Evolutionary conservation across 345 rosid genomes (phyloP), one percentile per base, ranked within the genome.

Genomic region (Limnanthes douglasii): DNA sequence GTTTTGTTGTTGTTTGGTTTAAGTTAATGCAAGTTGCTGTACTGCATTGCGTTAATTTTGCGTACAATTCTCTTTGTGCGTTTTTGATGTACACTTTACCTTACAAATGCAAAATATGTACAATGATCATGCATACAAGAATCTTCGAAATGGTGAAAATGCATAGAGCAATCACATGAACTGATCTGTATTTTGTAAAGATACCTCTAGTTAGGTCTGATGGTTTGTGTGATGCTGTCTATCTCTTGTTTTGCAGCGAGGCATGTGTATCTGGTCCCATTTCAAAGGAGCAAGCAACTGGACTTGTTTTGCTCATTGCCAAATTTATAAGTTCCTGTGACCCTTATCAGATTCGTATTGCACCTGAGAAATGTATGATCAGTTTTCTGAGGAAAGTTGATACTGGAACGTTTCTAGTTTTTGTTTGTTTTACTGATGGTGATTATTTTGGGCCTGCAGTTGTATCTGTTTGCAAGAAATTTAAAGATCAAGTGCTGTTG

Each of bases 321-420:
- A 62, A 66, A 56, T 92, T 85, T 50, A 69, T 85, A 38, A 56
- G 47, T 20, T 69, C 71, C 35, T 92, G 86, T 26, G 69, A 21
- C 39, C 67, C 69, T 14, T 66, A 60, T 21, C 99, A 85, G 69
- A 81, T 85, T 52, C 76, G 71, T 19, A 34, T 75, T 48, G 96
- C 67, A 0, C 66, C 76, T 14, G 78, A 81, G 1, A 85, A 80
- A 60, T 85, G 99, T 92, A 73, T 16, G 16, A 22, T 36, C 43
- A 49, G 17, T 12, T 11, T 22, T 41, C 18, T 23, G 8, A 18
- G 4, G 9, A 14, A 21, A 18, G 31, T 39, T 53, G 6, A 21
- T 50, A 15, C 8, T 39, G 20, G 1, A 1, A 8, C 31, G 21
- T 3, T 35, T 11, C 26, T 26, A 12, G 18, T 37, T 44, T 5